These are phyloP conservation scores for Amanita fuliginea DNA, from an alignment of 768 basidiomycete genomes.

Conservation along the genomic window DNA sequence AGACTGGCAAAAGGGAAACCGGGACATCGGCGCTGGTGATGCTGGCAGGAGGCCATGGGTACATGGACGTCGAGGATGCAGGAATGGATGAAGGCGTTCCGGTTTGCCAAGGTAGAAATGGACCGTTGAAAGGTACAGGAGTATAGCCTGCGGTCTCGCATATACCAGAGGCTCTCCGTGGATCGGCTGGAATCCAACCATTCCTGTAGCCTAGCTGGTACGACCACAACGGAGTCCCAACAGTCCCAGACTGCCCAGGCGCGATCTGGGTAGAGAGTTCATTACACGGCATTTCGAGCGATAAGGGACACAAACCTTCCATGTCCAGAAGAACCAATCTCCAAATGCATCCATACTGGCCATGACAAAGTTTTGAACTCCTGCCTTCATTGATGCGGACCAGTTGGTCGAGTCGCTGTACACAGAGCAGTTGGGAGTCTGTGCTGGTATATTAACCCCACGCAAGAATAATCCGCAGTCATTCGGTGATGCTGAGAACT, in stretches of 20 bases:
- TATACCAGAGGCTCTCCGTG: conserved; percentile 46
- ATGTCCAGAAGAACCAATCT: conserved; percentile 39
- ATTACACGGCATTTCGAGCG: not conserved
- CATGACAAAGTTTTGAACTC: conserved; percentile 43
- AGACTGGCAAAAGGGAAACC: conserved; percentile 36
- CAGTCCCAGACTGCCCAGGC: conserved; percentile 32
- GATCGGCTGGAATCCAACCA: conserved; percentile 74
- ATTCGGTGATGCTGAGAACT: conserved; percentile 63
- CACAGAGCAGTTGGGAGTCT: conserved; percentile 20
- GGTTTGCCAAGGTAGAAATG: conserved; percentile 43
- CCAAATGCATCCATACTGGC: conserved; percentile 31
- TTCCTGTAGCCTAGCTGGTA: conserved; percentile 40
- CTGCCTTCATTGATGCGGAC: conserved; percentile 23
- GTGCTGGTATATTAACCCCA: conserved; percentile 24
- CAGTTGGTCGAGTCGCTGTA: conserved; percentile 50
- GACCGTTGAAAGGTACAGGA: conserved; percentile 21
- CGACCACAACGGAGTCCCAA: conserved; percentile 29
- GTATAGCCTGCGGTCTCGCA: conserved; percentile 41
- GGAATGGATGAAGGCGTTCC: conserved; percentile 45
- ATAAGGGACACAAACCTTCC: conserved; percentile 22
- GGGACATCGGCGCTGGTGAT: conserved; percentile 30
- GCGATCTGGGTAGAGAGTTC: conserved; percentile 16
- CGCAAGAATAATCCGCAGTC: conserved; percentile 37
- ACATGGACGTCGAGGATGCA: conserved; percentile 20
- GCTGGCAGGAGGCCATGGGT: conserved; percentile 45